These are phyloP conservation scores for Oryza meyeriana DNA, from an alignment of 176 grass and related monocot species.

Conservation along the genomic window DNA sequence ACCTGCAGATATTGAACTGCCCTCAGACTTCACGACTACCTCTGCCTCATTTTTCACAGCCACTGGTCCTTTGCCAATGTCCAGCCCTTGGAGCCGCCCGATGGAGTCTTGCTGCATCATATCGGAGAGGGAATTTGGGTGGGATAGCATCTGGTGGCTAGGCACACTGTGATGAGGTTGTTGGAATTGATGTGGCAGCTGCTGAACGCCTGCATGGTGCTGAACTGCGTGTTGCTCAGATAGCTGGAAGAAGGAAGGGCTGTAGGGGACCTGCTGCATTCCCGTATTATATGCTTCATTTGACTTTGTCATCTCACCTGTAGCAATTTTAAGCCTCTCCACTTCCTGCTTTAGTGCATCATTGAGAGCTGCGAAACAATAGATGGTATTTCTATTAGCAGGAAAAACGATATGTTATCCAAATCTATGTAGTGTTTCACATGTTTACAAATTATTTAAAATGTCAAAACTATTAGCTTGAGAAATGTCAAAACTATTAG, in stretches of 20 bases:
- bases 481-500: neutral
- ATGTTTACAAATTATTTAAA: neutral
- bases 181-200: constrained; percentile 62
- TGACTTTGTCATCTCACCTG: constrained; percentile 58
- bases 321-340: constrained; percentile 77
- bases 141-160: constrained; percentile 57
- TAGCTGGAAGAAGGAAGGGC: constrained; percentile 65
- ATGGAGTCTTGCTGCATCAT: constrained; percentile 85
- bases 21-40: constrained; percentile 57
- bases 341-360: constrained; percentile 81
- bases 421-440: neutral
- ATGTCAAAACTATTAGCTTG: constrained; percentile 4
- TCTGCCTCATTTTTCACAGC: constrained; percentile 69
- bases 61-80: constrained; percentile 68
- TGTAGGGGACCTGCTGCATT: constrained; percentile 63
- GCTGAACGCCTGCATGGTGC: constrained; percentile 50
- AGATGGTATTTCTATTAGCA: constrained; percentile 20
- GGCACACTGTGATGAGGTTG: constrained; percentile 42
- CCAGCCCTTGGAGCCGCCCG: constrained; percentile 67
- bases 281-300: constrained; percentile 66
- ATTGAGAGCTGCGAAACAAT: constrained; percentile 62
- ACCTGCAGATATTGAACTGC: constrained; percentile 70
- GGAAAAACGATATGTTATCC: constrained; percentile 1
- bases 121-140: constrained; percentile 59
- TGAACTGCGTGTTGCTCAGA: constrained; percentile 38